Conservation (phyloP, 257 asterid species). For the Solanum chilense region DNA sequence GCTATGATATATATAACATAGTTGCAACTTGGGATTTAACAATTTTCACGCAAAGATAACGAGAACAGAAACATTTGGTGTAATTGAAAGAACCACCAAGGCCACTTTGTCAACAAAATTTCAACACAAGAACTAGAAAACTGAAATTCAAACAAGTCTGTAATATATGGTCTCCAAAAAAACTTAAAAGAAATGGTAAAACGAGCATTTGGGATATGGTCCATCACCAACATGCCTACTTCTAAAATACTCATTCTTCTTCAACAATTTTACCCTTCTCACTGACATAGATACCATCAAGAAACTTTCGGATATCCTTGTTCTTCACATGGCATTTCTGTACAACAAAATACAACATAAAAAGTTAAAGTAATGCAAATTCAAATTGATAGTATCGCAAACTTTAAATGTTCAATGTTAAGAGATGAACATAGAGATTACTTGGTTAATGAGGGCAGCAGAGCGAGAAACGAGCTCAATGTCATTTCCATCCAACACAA, state of each 20-base stretch:
- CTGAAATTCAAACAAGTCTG: neutral
- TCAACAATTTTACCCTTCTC: neutral
- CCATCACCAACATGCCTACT: neutral
- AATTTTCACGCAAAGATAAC: neutral
- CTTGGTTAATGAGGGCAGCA: neutral
- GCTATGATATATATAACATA: neutral
- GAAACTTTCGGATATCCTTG: conserved; percentile 4
- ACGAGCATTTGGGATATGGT: neutral
- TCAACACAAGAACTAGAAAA: neutral
- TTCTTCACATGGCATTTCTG: conserved; percentile 5
- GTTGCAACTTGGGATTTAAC: neutral
- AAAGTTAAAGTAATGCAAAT: neutral
- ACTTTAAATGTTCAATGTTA: neutral
- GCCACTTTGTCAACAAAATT: neutral
- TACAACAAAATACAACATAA: neutral
- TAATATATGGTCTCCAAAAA: neutral
- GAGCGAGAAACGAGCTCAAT: neutral
- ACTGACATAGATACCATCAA: conserved; percentile 1
- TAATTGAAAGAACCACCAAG: neutral
- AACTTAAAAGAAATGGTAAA: neutral
- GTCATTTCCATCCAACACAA: neutral
- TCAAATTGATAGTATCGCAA: neutral
- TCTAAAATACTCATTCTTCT: neutral
- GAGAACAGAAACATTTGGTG: neutral
- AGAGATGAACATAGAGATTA: neutral